These are phyloP conservation scores for Diaporthe aspalathi DNA, from an alignment of 2,329 filamentous ascomycete genomes.

Conservation along the genomic window DNA sequence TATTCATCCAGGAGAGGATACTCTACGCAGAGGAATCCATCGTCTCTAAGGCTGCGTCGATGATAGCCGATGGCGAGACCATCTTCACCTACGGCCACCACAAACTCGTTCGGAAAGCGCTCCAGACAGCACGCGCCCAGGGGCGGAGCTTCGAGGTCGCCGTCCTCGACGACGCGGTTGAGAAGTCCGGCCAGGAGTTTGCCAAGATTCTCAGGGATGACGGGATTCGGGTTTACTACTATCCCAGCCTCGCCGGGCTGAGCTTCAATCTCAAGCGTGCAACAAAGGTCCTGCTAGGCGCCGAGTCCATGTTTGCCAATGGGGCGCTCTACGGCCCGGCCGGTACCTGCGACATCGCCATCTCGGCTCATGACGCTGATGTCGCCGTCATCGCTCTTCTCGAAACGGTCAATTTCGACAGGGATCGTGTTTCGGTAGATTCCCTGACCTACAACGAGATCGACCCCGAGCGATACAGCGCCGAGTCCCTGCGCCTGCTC, in stretches of 20 bases:
- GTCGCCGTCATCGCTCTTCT: constrained; percentile 90
- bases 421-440: constrained; percentile 87
- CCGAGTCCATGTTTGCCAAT: constrained; percentile 96
- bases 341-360: constrained; percentile 87
- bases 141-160: constrained; percentile 86
- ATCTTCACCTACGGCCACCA: constrained; percentile 90
- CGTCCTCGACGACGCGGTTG: constrained; percentile 78
- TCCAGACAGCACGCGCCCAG: constrained; percentile 76
- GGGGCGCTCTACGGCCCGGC: constrained; percentile 88
- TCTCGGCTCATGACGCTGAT: constrained; percentile 80
- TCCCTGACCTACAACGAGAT: constrained; percentile 96
- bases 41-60: constrained; percentile 77
- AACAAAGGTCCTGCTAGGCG: constrained; percentile 83
- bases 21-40: constrained; percentile 89
- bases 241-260: constrained; percentile 79
- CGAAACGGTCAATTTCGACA: constrained; percentile 93
- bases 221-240: constrained; percentile 84
- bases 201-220: constrained; percentile 75
- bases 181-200: constrained; percentile 65
- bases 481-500: constrained; percentile 72
- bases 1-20: constrained; percentile 90
- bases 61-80: constrained; percentile 83
- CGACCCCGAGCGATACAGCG: constrained; percentile 75
- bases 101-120: constrained; percentile 84
- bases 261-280: constrained; percentile 75